Evolutionary conservation across 495 filamentous ascomycete species (phyloP), one percentile per base, ranked within the genome.

Genomic region (Lepraria neglecta): DNA sequence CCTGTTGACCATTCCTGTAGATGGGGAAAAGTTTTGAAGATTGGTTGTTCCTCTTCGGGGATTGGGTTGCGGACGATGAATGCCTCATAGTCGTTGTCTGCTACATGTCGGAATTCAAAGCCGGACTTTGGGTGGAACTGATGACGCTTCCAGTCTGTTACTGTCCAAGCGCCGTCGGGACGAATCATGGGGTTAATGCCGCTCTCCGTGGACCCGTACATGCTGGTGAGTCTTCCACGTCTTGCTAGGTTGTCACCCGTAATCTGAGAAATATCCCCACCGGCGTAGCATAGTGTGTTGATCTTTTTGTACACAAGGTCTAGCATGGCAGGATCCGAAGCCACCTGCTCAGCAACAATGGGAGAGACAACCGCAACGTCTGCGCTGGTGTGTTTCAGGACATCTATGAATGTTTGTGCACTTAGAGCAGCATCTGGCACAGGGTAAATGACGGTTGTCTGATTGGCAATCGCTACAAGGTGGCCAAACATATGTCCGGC

Each of bases 11-110:
- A 86, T 68, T 85, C 78, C 5, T 77, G 60, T 2, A 68, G 35
- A 6, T 84, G 70, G 4, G 80, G 81, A 56, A 82, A 86, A 6
- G 76, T 70, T 56, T 76, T 73, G 68, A 86, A 86, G 42, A 80
- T 62, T 6, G 75, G 69, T 42, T 82, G 81, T n/a, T 70, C 65
- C 0, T 68, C 64, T 9, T 77, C 74, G 1, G 66, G 64, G 3
- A 77, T 68, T 3, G 69, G 69, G 33, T 74, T 73, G 6, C 77
- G 74, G 15, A 78, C 73, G 27, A 83, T 68, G 19, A 82, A 72
- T 9, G 78, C 67, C 58, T 80, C 80, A 58, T 76, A 79, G 6
- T 75, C 66, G 1, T 73, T 71, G 2, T 75, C 72, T 0, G 72
- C 68, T 14, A 63, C 71, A n/a, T 71, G 69, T 11, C 67, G 67